Conservation (phyloP, 495 filamentous ascomycete genomes). For the Lasiosphaeria hispida region DNA sequence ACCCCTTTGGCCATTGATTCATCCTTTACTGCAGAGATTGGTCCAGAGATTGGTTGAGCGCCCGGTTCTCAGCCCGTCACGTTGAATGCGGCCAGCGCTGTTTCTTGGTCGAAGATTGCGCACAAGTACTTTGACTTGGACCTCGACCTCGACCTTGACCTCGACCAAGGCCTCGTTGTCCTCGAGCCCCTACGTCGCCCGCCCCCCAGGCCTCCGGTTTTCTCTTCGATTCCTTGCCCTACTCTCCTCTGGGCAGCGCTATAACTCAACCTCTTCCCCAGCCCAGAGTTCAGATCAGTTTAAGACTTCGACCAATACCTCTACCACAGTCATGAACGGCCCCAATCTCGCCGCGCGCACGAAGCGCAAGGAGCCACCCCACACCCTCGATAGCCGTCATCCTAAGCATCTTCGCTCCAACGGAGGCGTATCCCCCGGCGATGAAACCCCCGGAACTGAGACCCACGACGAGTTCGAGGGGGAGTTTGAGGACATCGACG, state of each 20-base stretch:
- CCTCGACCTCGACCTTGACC: background rate
- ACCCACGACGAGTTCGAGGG: constrained; percentile 35
- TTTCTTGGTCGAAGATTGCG: constrained; percentile 20
- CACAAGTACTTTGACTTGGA: constrained; percentile 4
- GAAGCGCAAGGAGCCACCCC: constrained; percentile 50
- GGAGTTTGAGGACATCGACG: constrained; percentile 40
- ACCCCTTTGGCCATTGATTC: too few relatives aligned
- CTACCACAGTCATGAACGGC: constrained; percentile 40
- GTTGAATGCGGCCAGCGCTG: constrained; percentile 26
- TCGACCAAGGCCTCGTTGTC: background rate
- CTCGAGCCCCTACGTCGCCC: background rate
- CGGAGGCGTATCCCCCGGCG: constrained; percentile 40
- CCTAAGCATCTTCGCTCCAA: constrained; percentile 52
- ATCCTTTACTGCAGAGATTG: too few relatives aligned
- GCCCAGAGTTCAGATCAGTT: background rate
- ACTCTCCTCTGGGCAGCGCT: background rate
- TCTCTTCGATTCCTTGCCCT: background rate
- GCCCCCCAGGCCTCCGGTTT: too few relatives aligned
- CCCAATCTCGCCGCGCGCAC: constrained; percentile 36
- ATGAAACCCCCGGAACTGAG: constrained; percentile 45
- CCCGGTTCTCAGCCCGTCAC: background rate
- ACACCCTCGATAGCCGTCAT: constrained; percentile 40
- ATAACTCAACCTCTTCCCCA: background rate
- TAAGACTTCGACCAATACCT: background rate
- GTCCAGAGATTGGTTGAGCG: constrained; percentile 5